These are phyloP conservation scores for Pseudocercospora cruenta DNA, from an alignment of 2,329 filamentous ascomycete genomes.

Conservation along the genomic window DNA sequence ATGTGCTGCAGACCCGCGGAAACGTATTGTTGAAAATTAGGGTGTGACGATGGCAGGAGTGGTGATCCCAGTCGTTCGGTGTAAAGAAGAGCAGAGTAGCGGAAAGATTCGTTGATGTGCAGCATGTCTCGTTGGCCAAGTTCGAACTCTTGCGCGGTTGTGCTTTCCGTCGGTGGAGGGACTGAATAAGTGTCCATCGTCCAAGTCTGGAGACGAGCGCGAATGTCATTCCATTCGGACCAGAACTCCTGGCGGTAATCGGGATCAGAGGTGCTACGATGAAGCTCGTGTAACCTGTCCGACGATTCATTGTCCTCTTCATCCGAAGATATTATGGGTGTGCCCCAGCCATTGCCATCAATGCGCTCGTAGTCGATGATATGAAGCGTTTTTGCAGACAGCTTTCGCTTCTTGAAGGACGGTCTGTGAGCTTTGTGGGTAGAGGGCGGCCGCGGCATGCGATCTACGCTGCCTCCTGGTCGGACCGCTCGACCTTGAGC, in stretches of 20 bases:
- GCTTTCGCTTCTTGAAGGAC: constrained; percentile 7
- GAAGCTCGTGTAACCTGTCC: constrained; percentile 27
- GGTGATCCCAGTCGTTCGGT: constrained; percentile 85
- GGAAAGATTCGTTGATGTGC: constrained; percentile 87
- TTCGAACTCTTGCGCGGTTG: constrained; percentile 30
- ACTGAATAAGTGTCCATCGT: constrained; percentile 62
- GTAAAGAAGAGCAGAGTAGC: constrained; percentile 85
- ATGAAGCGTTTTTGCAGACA: constrained; percentile 15
- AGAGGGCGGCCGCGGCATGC: constrained; percentile 11
- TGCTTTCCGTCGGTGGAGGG: constrained; percentile 6
- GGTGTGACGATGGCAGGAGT: constrained; percentile 69
- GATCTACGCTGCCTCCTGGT: constrained; percentile 15
- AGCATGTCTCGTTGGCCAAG: constrained; percentile 69
- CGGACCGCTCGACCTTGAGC: constrained; percentile 65
- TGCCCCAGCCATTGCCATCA: constrained; percentile 69
- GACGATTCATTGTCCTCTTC: constrained; percentile 47
- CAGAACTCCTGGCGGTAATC: constrained; percentile 69
- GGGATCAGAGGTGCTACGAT: constrained; percentile 40
- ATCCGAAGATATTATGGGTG: constrained; percentile 37
- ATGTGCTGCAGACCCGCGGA: constrained; percentile 83
- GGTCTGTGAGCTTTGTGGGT: constrained; percentile 24
- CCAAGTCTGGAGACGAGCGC: constrained; percentile 77
- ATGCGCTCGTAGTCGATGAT: constrained; percentile 59
- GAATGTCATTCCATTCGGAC: constrained; percentile 82
- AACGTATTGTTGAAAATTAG: constrained; percentile 81